Evolutionary conservation across 1,284 basidiomycete genomes (phyloP), one percentile per base, ranked within the genome.

Genomic region (Ganoderma multipileum): DNA sequence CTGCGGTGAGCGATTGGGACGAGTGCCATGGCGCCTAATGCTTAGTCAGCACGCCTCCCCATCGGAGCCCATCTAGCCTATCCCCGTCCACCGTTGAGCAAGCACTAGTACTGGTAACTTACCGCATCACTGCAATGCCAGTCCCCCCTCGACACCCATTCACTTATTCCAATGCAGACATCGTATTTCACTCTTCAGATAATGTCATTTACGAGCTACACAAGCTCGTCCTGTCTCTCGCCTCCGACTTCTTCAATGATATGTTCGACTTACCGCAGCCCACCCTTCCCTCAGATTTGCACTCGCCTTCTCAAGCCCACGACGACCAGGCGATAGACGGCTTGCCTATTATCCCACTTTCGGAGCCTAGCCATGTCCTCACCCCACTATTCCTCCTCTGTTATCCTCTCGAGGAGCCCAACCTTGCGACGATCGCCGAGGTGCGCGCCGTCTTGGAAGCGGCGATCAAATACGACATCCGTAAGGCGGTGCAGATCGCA

Each of bases 191-290:
- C 68, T 70, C 77, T 68, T 75, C 75, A 9, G 62, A 73, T 23
- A 23, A 23, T 30, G 41, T 67, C 7, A 3, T 12, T 3, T 84
- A 84, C 67, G 74, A 71, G 23, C 77, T 81, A 5, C 71, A 80
- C 65, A 78, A 76, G 14, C 71, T 76, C 47, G 71, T 85, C 47
- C 76, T 85, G 20, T 79, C 82, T 11, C 78, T 84, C 36, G 81
- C 85, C 3, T 85, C 85, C 6, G 69, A 74, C 38, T 23, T 83
- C 65, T 85, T 86, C 70, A 71, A 75, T 23, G 73, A 76, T 30
- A 82, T 84, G 82, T 79, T 84, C 64, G 71, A 75, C 14, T 65
- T 84, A 50, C 78, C 79, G 5, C 76, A 70, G 9, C 69, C 74
- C 23, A 26, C 9, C 4, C 44, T 9, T 5, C n/a, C n/a, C n/a